Base-by-base conservation (phyloP, 306 rosid genomes). In the Sicyos baderoa region DNA sequence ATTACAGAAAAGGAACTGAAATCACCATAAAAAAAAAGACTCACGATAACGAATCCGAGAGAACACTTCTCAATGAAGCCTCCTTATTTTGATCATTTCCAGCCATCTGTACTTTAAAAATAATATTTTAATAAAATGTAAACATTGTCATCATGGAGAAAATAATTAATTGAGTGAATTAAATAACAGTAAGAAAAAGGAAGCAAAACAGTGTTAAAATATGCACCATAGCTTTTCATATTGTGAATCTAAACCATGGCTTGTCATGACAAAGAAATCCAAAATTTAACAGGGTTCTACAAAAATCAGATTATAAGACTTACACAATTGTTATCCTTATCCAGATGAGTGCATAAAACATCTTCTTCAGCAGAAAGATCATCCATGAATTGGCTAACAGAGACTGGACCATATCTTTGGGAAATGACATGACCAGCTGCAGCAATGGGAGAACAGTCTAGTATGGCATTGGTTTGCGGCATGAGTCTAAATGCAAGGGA, bases 381-480 rank as follows among this genome's bases (percentile, higher is more conserved):
- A 71, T 93, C 99, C 99, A 93, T 93, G 83, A 90, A 93, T 84
- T 93, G 97, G 91, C 99, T 93, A 57, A 93, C 96, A 77, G 99
- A 88, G 79, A 93, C 89, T 44, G 95, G 91, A 54, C 79, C 91
- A 82, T 85, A 93, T 78, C 90, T 86, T 69, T 86, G 97, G 65
- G 91, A 89, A 85, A 93, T 85, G 75, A 85, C 84, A 85, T 93
- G 99, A 69, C 99, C 99, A 74, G 96, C 99, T 22, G 94, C 90
- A 53, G 97, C 87, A 75, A 93, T 82, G 17, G 95, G 96, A 81
- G 99, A 85, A 78, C 97, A 93, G 80, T 93, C 99, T 76, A 93
- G 78, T 74, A 82, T 83, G 70, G 97, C 97, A 59, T 88, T 90
- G 42, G 94, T 93, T 81, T 84, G 95, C 12, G 99, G 99, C 97